Evolutionary conservation across 2,329 filamentous ascomycete species (phyloP).

Genomic region (Aureobasidium vineae): DNA sequence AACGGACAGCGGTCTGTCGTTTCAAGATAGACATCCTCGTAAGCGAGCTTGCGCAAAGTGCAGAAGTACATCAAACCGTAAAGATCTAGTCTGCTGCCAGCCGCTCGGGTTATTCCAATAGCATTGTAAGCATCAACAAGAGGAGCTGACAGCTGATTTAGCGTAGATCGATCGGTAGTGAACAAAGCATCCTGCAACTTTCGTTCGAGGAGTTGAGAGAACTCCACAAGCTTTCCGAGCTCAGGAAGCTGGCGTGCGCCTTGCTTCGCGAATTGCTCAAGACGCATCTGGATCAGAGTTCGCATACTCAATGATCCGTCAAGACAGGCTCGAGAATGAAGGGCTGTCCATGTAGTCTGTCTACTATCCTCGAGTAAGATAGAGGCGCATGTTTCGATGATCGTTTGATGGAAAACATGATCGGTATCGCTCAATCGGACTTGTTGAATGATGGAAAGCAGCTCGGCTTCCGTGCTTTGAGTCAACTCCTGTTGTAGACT

Average conservation of each 20-base stretch:
- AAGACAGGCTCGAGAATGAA: constrained; percentile 28
- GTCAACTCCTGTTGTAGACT: constrained; percentile 27
- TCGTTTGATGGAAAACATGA: constrained; percentile 25
- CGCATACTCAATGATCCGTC: constrained; percentile 23
- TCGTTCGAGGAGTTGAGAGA: constrained; percentile 26
- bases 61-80: constrained; percentile 59
- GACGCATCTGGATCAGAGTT: constrained; percentile 22
- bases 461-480: constrained; percentile 28
- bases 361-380: constrained; percentile 26
- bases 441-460: constrained; percentile 27
- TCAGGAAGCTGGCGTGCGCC: constrained; percentile 25
- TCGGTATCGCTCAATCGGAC: constrained; percentile 21
- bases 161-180: constrained; percentile 33
- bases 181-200: constrained; percentile 37
- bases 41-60: constrained; percentile 54
- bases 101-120: background rate
- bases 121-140: constrained; percentile 26
- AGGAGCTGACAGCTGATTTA: constrained; percentile 24
- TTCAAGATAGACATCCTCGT: constrained; percentile 63
- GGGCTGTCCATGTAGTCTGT: constrained; percentile 16
- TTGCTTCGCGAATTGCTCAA: constrained; percentile 24
- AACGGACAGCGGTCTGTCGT: constrained; percentile 62
- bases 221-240: constrained; percentile 25
- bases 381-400: constrained; percentile 18
- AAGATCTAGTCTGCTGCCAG: constrained; percentile 46